Evolutionary conservation across 2,329 filamentous ascomycete species (phyloP), one percentile per base, ranked within the genome.

Genomic region (Mycocentrospora acerina): DNA sequence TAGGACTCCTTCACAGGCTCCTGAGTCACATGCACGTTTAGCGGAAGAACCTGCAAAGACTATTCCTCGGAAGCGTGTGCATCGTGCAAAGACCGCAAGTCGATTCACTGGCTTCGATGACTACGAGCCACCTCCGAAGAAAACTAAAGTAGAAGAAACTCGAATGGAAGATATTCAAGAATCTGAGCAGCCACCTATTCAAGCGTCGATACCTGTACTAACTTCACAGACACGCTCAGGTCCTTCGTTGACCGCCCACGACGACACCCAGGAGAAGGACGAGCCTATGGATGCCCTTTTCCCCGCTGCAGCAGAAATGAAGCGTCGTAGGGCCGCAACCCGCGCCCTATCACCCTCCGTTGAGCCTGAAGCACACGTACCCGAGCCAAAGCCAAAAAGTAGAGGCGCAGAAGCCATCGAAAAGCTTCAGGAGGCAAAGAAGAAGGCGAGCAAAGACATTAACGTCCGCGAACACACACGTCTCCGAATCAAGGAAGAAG

Each of bases 81-180:
- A 58, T 24, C 64, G 68, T 19, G 60, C 69, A 5, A 61, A 68
- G 15, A 69, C 67, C 1, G 50, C 60, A 40, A 65, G 61, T 29
- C 76, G 83, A 1, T 93, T 95, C 67, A 87, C 82, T 29, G 83
- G 85, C 0, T 94, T 94, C 44, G 85, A 83, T 47, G 78, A 81
- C 22, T 81, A 61, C 24, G 63, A 64, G 29, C 59, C 59, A 17
- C 58, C 58, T 11, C 32, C 55, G 2, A 65, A 65, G 37, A 37
- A 51, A 12, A 55, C 52, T 25, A 66, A 64, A 31, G 40, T 51
- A 2, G 59, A 64, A 22, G 46, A 55, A 7, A 47, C 37, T 3
- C 48, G 44, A n/a, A 58, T 59, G 44, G 58, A 60, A 29, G 53
- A 55, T n/a, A 37, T 59, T 7, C 48, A 51, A 29, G 49, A 56